Evolutionary conservation across 306 rosid genomes (phyloP), one percentile per base, ranked within the genome.

Genomic region (Vachellia pachyceras): DNA sequence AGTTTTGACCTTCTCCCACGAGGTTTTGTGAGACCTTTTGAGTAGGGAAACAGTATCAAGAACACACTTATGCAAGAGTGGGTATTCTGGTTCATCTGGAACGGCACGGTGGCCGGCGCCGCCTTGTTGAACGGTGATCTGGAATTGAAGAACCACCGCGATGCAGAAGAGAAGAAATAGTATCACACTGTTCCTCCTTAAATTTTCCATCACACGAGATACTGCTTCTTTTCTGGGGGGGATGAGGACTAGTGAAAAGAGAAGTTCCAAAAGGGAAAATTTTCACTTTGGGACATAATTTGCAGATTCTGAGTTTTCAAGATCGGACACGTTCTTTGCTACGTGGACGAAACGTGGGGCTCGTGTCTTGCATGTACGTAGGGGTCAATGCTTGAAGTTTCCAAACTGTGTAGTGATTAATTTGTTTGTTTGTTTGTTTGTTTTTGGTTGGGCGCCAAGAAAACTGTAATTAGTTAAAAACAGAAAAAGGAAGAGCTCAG

Each of bases 1-100:
- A 20, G 73, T 77, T 84, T 84, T 90, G 68, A 88, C 70, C 79
- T 86, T 90, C 33, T 83, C 82, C 95, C 86, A 90, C 1, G 86
- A 87, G 64, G 81, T 80, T 79, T 84, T 72, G 29, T 89, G 93
- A 18, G 97, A 86, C 29, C 75, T 82, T 80, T 84, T 90, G 80
- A 88, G 77, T 0, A 84, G 29, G 23, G 88, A 84, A 63, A 89
- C 6, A 6, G 90, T 78, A 40, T 89, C 89, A 36, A 44, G 73
- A 46, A 93, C 6, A 3, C 67, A 36, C 85, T 84, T 85, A 4
- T 10, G 77, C 18, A 67, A 86, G 17, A 23, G 77, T 18, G 88
- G 89, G 23, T 85, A 80, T 42, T 74, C 85, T 7, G 86, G 84
- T 69, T 77, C 29, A 17, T 49, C 74, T 65, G 68, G 83, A 18